Percentiles rank a stretch among this genome's conserved stretches.
These are phyloP conservation scores for Geranium brycei DNA, from an alignment of 345 rosid species.

Conservation along the genomic window DNA sequence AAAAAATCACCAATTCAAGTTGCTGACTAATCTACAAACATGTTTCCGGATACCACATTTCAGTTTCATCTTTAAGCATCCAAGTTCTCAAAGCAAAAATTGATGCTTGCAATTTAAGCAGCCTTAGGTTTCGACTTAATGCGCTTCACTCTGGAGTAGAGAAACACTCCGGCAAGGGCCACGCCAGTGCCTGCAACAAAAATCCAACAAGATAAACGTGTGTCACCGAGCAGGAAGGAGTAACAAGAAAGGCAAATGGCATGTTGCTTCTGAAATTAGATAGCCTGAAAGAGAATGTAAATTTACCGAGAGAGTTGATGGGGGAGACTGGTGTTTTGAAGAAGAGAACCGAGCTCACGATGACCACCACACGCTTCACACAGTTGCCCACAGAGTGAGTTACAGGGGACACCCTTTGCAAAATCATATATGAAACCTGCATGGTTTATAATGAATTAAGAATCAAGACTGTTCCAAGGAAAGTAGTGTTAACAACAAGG, in stretches of 20 bases:
- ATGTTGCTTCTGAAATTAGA: background rate
- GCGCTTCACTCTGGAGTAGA: constrained; percentile 31
- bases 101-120: constrained; percentile 11
- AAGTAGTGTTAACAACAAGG: no score
- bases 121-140: constrained; percentile 27
- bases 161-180: constrained; percentile 36
- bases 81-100: constrained; percentile 5
- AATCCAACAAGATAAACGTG: background rate
- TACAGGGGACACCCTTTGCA: constrained; percentile 93
- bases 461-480: no score
- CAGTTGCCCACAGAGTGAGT: constrained; percentile 97
- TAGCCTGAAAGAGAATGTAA: background rate
- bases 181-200: constrained; percentile 21
- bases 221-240: background rate
- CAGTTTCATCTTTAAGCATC: no score
- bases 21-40: no score
- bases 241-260: no score
- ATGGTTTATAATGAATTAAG: constrained; percentile 1
- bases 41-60: no score
- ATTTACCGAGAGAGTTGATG: constrained; percentile 70
- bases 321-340: constrained; percentile 74
- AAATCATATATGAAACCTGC: constrained; percentile 92
- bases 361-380: constrained; percentile 97
- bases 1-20: no score
- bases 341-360: constrained; percentile 90